These are phyloP conservation scores for Fusarium luffae DNA, from an alignment of 2,329 filamentous ascomycete species.

Conservation along the genomic window DNA sequence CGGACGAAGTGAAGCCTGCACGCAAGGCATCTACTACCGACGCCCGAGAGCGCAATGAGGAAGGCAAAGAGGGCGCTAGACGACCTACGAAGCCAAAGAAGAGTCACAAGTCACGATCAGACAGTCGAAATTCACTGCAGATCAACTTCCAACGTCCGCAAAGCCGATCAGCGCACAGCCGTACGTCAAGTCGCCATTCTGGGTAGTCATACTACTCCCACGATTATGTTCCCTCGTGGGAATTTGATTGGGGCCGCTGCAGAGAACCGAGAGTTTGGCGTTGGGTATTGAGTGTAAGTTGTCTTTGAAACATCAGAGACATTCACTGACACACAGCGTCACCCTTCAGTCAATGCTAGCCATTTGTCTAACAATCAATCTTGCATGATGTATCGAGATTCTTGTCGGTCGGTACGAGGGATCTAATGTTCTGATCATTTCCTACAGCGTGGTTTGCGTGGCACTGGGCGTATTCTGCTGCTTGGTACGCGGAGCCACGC, in stretches of 20 bases:
- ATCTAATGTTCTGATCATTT: background rate
- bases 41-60: accelerated
- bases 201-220: too few relatives aligned
- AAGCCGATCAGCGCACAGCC: background rate
- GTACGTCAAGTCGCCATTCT: background rate
- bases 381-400: background rate
- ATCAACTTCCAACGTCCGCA: background rate
- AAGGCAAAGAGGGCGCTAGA: too few relatives aligned
- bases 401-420: too few relatives aligned
- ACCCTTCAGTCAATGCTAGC: too few relatives aligned
- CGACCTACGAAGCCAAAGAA: background rate
- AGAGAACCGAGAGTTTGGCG: background rate
- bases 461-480: background rate
- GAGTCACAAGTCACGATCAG: background rate
- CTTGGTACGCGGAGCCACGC: background rate
- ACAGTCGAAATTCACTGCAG: background rate
- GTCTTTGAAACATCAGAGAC: background rate
- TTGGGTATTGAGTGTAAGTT: background rate
- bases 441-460: too few relatives aligned
- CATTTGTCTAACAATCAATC: background rate
- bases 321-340: too few relatives aligned
- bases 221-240: background rate
- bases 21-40: accelerated
- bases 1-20: background rate
- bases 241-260: background rate